These are phyloP conservation scores for Pelagomonas calceolata DNA, from an alignment of 108 stramenopile genomes.

Conservation along the genomic window DNA sequence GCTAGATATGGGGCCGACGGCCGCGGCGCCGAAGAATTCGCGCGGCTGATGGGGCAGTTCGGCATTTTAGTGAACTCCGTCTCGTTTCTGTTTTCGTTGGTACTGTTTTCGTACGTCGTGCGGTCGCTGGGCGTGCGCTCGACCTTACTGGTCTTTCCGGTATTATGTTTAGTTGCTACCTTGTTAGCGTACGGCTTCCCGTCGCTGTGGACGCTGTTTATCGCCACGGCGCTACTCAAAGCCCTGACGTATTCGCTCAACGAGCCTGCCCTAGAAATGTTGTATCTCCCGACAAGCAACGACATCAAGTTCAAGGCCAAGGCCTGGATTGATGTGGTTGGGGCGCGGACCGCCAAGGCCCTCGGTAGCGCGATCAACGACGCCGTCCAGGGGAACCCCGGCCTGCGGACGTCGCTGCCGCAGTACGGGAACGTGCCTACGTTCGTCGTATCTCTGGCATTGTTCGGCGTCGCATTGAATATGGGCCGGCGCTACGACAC, in stretches of 20 bases:
- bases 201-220: slow-evolving; percentile 26
- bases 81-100: slow-evolving; percentile 35
- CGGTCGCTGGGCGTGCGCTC: slow-evolving; percentile 23
- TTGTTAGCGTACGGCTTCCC: slow-evolving; percentile 19
- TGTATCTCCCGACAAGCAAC: slow-evolving; percentile 33
- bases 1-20: slow-evolving; percentile 39
- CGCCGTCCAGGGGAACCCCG: slow-evolving; percentile 16
- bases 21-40: slow-evolving; percentile 12
- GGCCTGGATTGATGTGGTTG: slow-evolving; percentile 45
- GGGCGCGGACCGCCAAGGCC: slow-evolving; percentile 34
- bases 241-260: slow-evolving; percentile 43
- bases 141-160: slow-evolving; percentile 33
- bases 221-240: slow-evolving; percentile 32
- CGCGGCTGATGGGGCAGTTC: slow-evolving; percentile 34
- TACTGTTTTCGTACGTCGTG: slow-evolving; percentile 38
- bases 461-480: slow-evolving; percentile 21
- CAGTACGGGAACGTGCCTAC: slow-evolving; percentile 26
- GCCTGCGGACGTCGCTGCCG: slow-evolving; percentile 8
- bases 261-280: slow-evolving; percentile 42
- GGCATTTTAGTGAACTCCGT: slow-evolving; percentile 35
- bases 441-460: slow-evolving; percentile 9
- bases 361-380: slow-evolving; percentile 31
- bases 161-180: slow-evolving; percentile 12
- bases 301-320: slow-evolving; percentile 42
- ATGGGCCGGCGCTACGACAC: slow-evolving; percentile 35